A percentile compares a stretch with the other conserved stretches of the same genome.
phyloP scores from a whole-genome alignment of 1,284 basidiomycete genomes.

The Volvariella surrecta region DNA sequence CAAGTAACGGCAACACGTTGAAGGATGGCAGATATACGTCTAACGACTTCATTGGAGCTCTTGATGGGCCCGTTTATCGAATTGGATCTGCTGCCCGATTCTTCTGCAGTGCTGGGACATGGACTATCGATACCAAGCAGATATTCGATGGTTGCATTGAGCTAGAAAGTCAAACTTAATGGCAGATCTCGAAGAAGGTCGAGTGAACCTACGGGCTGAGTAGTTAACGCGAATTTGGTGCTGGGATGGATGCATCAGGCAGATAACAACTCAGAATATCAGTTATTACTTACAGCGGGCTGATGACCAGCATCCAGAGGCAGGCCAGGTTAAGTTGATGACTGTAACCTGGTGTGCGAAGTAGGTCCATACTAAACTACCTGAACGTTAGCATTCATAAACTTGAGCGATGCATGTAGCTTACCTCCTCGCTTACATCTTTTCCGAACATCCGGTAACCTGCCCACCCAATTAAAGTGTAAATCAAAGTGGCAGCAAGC shows the following conservation, averaged over 20 bases:
- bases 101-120: conserved; percentile 1
- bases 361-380: conserved; percentile 82
- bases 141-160: conserved; percentile 76
- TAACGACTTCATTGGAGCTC: conserved; percentile 14
- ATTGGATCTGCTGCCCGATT: conserved; percentile 27
- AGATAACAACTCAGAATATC: conserved; percentile 1
- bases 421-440: conserved; percentile 75
- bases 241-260: conserved; percentile 25
- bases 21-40: conserved; percentile 37
- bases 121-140: conserved; percentile 55
- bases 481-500: conserved; percentile 73
- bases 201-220: conserved; percentile 60
- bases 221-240: conserved; percentile 83
- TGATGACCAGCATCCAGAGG: conserved; percentile 87
- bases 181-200: neutral
- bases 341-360: conserved; percentile 73
- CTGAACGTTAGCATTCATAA: conserved; percentile 1
- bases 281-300: conserved; percentile 55
- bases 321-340: conserved; percentile 65
- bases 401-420: conserved; percentile 12
- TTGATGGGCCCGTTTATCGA: conserved; percentile 10
- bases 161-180: conserved; percentile 25
- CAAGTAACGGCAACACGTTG: conserved; percentile 57
- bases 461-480: conserved; percentile 73
- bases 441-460: conserved; percentile 93